Conservation (phyloP, 495 filamentous ascomycete genomes). For the Xylaria acuta region DNA sequence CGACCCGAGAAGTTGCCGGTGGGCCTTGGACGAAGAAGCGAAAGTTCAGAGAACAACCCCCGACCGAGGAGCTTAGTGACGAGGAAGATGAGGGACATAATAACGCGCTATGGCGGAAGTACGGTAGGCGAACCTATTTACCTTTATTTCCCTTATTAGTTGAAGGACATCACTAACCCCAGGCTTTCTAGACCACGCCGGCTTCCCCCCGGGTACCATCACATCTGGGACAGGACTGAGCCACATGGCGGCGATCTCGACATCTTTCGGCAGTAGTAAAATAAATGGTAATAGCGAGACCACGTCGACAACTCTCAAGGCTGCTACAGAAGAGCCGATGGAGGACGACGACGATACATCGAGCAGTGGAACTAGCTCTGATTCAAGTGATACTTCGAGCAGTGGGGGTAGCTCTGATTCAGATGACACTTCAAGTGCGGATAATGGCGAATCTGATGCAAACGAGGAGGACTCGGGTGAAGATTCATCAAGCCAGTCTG, state of each 20-base stretch:
- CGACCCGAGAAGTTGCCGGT: neutral
- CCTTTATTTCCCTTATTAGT: neutral
- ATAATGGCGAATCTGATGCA: constrained; percentile 21
- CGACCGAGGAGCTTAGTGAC: neutral
- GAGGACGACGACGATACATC: constrained; percentile 42
- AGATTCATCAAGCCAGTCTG: constrained; percentile 8
- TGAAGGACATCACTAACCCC: constrained; percentile 42
- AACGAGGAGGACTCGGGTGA: constrained; percentile 23
- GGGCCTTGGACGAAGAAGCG: neutral
- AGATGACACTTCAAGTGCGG: neutral
- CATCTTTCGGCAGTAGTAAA: constrained; percentile 35
- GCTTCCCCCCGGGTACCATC: constrained; percentile 58
- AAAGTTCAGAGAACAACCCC: neutral
- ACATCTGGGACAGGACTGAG: constrained; percentile 47
- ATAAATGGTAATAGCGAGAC: constrained; percentile 35
- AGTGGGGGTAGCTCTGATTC: constrained; percentile 27
- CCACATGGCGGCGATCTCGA: constrained; percentile 45
- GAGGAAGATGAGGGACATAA: constrained; percentile 38
- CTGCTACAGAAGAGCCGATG: constrained; percentile 41
- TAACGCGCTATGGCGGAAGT: constrained; percentile 8
- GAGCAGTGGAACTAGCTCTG: constrained; percentile 31
- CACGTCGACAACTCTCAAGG: constrained; percentile 36
- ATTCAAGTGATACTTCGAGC: constrained; percentile 21
- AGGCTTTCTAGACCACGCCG: constrained; percentile 46
- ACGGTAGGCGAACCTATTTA: constrained; percentile 13